A percentile compares a stretch with the other conserved stretches of the same genome.
phyloP scores from a whole-genome alignment of 1,139 yeast genomes.

The Lodderomyces beijingensis region DNA sequence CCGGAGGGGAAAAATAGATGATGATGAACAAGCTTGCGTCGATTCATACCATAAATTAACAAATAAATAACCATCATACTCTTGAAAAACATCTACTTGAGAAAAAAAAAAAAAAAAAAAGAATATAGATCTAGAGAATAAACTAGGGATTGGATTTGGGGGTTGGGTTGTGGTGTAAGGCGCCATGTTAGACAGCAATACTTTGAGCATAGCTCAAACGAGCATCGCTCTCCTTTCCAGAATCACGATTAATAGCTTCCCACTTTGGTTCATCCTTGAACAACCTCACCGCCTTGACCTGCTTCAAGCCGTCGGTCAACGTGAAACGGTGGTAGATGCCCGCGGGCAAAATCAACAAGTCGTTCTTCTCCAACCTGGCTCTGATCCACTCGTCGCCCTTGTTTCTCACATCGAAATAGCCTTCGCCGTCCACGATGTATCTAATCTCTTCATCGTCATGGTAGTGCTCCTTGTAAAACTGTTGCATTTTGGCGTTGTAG shows the following conservation, averaged over 20 bases:
- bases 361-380: constrained; percentile 57
- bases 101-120: no score
- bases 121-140: no score
- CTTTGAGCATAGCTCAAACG: constrained; percentile 27
- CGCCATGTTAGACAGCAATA: constrained; percentile 20
- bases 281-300: constrained; percentile 73
- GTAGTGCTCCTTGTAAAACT: constrained; percentile 80
- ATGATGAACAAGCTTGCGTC: no score
- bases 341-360: constrained; percentile 75
- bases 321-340: constrained; percentile 94
- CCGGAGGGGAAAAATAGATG: no score
- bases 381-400: constrained; percentile 75
- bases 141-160: no score
- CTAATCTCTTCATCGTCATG: constrained; percentile 98
- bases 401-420: constrained; percentile 85
- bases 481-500: constrained; percentile 60
- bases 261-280: constrained; percentile 96
- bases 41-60: no score
- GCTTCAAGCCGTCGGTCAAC: constrained; percentile 51
- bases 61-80: no score
- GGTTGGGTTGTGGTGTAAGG: no score
- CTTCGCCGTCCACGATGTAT: constrained; percentile 83
- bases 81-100: no score
- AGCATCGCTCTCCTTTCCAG: constrained; percentile 24
- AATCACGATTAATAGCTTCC: constrained; percentile 75